A percentile compares a stretch with the other conserved stretches of the same genome.
phyloP scores from a whole-genome alignment of 2,329 filamentous ascomycete genomes.

The Hortaea werneckii region DNA sequence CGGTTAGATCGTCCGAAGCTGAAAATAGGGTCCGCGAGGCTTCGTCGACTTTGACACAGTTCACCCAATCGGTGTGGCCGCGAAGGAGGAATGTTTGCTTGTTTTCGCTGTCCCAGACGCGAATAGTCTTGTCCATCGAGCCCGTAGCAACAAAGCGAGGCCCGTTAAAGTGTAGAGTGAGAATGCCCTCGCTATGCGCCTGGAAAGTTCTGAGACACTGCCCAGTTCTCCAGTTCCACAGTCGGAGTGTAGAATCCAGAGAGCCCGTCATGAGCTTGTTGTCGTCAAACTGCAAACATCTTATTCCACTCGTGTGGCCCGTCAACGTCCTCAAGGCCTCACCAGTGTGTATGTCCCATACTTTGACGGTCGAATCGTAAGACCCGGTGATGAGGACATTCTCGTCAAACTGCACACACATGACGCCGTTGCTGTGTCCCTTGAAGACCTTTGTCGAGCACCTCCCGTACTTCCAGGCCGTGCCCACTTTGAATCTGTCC shows the following conservation, averaged over 20 bases:
- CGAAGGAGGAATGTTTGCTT: slow-evolving; percentile 70
- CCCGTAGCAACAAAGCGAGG: slow-evolving; percentile 71
- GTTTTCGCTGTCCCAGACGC: slow-evolving; percentile 84
- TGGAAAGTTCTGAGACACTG: slow-evolving; percentile 72
- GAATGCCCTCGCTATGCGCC: slow-evolving; percentile 71
- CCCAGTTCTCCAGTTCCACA: slow-evolving; percentile 96
- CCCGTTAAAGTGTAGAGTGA: slow-evolving; percentile 77
- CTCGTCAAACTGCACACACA: slow-evolving; percentile 72
- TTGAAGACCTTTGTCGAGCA: slow-evolving; percentile 76
- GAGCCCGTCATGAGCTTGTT: slow-evolving; percentile 83
- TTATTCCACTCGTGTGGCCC: slow-evolving; percentile 74
- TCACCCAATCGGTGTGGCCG: slow-evolving; percentile 91
- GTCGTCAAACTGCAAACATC: slow-evolving; percentile 87
- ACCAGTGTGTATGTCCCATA: slow-evolving; percentile 88
- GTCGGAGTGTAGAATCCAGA: slow-evolving; percentile 74
- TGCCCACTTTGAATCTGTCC: slow-evolving; percentile 88
- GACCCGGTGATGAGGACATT: slow-evolving; percentile 87
- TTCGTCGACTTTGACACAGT: slow-evolving; percentile 81
- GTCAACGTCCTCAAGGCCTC: slow-evolving; percentile 73
- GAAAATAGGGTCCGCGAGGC: slow-evolving; percentile 68
- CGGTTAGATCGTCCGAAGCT: slow-evolving; percentile 83
- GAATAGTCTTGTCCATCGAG: slow-evolving; percentile 79
- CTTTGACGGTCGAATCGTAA: slow-evolving; percentile 89
- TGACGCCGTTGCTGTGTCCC: slow-evolving; percentile 81
- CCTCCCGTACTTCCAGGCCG: slow-evolving; percentile 93